Evolutionary conservation across 148 eudicot species (phyloP).

Genomic region (Camellia sinensis): DNA sequence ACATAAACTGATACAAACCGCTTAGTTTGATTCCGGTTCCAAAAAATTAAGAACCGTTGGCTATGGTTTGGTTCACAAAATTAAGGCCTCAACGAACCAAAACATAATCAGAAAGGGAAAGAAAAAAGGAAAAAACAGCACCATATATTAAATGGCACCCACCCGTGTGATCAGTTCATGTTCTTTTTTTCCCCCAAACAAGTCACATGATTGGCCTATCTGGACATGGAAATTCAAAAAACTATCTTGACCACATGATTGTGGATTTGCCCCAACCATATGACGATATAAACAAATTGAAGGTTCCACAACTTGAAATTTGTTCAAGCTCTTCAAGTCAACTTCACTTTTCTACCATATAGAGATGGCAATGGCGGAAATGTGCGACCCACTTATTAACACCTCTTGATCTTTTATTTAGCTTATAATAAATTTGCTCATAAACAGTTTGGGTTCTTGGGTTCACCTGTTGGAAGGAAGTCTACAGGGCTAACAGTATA

Average conservation of each 20-base stretch:
- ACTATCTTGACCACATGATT: neutral
- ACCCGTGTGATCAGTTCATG: neutral
- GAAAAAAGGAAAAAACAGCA: neutral
- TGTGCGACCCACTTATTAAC: neutral
- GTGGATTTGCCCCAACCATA: neutral
- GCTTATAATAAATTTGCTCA: neutral
- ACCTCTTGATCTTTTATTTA: neutral
- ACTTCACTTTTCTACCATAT: neutral
- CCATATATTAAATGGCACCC: neutral
- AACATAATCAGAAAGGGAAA: neutral
- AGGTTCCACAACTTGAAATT: neutral
- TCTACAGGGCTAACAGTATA: slow-evolving; percentile 38
- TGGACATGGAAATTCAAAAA: neutral
- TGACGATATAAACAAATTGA: neutral
- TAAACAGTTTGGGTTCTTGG: neutral
- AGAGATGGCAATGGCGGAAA: neutral
- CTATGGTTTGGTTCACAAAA: no score
- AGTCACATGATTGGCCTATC: neutral
- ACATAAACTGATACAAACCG: no score
- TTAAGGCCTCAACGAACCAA: no score
- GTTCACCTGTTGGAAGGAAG: slow-evolving; percentile 52
- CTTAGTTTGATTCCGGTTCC: no score
- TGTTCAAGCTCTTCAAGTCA: neutral
- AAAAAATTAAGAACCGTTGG: no score
- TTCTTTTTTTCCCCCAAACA: neutral